Evolutionary conservation across 2,329 filamentous ascomycete genomes (phyloP).

Genomic region (Rhinocladiella mackenziei): DNA sequence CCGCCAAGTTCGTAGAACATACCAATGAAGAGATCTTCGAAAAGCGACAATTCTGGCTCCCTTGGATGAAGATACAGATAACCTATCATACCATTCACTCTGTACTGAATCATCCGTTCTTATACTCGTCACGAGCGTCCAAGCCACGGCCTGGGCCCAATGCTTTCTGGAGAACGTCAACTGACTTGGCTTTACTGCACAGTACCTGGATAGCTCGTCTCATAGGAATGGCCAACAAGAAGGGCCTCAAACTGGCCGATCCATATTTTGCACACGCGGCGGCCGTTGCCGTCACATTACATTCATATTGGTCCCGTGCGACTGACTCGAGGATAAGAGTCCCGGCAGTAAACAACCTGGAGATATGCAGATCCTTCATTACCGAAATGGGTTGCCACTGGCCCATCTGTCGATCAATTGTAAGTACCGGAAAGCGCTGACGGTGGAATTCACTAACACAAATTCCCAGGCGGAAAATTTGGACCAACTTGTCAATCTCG

Average conservation of each 20-base stretch:
- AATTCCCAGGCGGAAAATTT: slow-evolving; percentile 48
- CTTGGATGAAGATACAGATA: slow-evolving; percentile 35
- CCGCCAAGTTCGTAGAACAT: slow-evolving; percentile 23
- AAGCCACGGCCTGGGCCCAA: slow-evolving; percentile 47
- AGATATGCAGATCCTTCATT: slow-evolving; percentile 44
- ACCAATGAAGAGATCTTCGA: slow-evolving; percentile 23
- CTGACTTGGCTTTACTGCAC: slow-evolving; percentile 50
- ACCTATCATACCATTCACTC: slow-evolving; percentile 34
- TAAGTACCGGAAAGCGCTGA: slow-evolving; percentile 32
- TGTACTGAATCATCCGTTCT: slow-evolving; percentile 34
- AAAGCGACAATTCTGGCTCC: slow-evolving; percentile 41
- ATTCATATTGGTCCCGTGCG: slow-evolving; percentile 53
- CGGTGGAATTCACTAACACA: neutral
- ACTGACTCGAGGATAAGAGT: slow-evolving; percentile 1
- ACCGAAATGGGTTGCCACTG: slow-evolving; percentile 30
- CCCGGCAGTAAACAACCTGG: slow-evolving; percentile 49
- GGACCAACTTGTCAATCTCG: slow-evolving; percentile 49
- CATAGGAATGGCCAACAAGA: slow-evolving; percentile 53
- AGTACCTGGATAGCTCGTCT: slow-evolving; percentile 54
- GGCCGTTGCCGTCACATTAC: slow-evolving; percentile 52
- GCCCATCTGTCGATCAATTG: slow-evolving; percentile 45
- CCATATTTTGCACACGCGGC: slow-evolving; percentile 52
- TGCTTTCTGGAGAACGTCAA: slow-evolving; percentile 52
- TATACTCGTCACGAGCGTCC: slow-evolving; percentile 16
- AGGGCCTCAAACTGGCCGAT: slow-evolving; percentile 48